Evolutionary conservation across 23 red algal genomes (phyloP).

Genomic region (Gracilaria domingensis): DNA sequence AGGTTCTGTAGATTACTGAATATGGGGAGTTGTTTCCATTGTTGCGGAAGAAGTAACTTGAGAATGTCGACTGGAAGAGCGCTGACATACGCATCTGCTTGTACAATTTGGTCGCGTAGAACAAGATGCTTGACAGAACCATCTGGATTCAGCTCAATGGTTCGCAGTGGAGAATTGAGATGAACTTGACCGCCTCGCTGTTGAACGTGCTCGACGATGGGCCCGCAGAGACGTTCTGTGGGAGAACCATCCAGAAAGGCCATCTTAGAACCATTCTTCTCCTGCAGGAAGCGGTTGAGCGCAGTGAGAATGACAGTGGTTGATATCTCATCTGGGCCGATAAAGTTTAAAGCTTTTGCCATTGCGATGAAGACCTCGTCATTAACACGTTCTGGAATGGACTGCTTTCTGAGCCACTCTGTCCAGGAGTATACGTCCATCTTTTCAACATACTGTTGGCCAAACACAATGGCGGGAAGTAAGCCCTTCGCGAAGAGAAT

Average conservation of each 20-base stretch:
- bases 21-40: conserved; percentile 61
- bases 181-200: conserved; percentile 75
- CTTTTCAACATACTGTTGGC: conserved; percentile 90
- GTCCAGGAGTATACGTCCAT: conserved; percentile 93
- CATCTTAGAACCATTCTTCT: conserved; percentile 96
- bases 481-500: conserved; percentile 89
- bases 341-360: conserved; percentile 99
- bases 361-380: conserved; percentile 99
- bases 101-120: conserved; percentile 56
- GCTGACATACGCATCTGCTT: conserved; percentile 92
- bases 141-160: conserved; percentile 77
- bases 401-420: conserved; percentile 89
- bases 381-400: conserved; percentile 94
- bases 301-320: conserved; percentile 94
- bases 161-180: conserved; percentile 48
- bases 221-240: conserved; percentile 92
- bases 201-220: conserved; percentile 79
- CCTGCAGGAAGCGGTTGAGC: conserved; percentile 97
- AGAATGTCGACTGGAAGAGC: conserved; percentile 97
- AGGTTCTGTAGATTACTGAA: conserved; percentile 77
- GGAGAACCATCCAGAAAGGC: conserved; percentile 97
- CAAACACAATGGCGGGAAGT: conserved; percentile 91
- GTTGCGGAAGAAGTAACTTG: conserved; percentile 80
- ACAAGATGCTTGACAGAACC: conserved; percentile 66
- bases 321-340: conserved; percentile 97